Percentiles rank a stretch among this genome's conserved stretches.
These are phyloP conservation scores for Hygrophorus russula DNA, from an alignment of 768 basidiomycete genomes.

Conservation along the genomic window DNA sequence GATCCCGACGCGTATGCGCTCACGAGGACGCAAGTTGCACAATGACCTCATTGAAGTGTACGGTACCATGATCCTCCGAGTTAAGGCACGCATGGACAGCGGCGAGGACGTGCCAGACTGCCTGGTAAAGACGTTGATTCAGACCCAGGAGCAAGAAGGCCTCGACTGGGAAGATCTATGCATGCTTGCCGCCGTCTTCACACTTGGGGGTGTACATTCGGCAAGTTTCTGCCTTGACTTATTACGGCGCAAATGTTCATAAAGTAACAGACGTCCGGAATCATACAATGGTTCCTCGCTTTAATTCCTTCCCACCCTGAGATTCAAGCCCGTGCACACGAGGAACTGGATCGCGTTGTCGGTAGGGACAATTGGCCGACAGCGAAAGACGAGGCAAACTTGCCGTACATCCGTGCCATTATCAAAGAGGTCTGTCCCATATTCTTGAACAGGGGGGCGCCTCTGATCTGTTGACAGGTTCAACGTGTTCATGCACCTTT, in stretches of 20 bases:
- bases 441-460: neutral
- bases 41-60: constrained; percentile 18
- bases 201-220: constrained; percentile 23
- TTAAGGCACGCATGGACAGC: constrained; percentile 17
- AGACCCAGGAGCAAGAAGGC: constrained; percentile 16
- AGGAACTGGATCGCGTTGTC: constrained; percentile 24
- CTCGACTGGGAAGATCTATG: constrained; percentile 21
- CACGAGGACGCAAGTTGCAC: constrained; percentile 12
- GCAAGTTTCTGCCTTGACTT: constrained; percentile 10
- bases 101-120: constrained; percentile 23
- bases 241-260: neutral
- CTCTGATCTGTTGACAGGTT: constrained; percentile 7
- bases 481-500: constrained; percentile 15
- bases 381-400: constrained; percentile 12
- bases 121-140: constrained; percentile 20
- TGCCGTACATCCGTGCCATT: constrained; percentile 20
- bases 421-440: constrained; percentile 13
- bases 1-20: constrained; percentile 11
- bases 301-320: constrained; percentile 20
- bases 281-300: constrained; percentile 23
- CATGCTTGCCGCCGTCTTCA: constrained; percentile 22
- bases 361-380: constrained; percentile 18
- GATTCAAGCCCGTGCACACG: constrained; percentile 18
- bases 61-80: constrained; percentile 19
- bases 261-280: constrained; percentile 18